Evolutionary conservation across 352 stramenopile genomes (phyloP).

Genomic region (Blastocystis sp.): DNA sequence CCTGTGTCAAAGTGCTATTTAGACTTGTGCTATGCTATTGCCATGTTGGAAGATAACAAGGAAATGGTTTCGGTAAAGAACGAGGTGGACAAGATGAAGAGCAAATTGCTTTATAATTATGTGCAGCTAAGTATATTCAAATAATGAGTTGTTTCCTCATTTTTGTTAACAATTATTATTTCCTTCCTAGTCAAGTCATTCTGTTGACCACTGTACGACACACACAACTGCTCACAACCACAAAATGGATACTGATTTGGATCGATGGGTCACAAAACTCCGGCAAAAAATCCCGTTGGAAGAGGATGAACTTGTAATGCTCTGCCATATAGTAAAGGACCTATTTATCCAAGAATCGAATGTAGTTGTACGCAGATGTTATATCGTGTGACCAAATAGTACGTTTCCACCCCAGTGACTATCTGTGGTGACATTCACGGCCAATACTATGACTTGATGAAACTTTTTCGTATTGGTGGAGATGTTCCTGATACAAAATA

Average conservation of each 20-base stretch:
- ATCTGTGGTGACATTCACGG: constrained; percentile 80
- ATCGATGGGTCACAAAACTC: neutral
- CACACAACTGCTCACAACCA: neutral
- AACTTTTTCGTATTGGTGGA: constrained; percentile 77
- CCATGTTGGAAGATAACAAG: neutral
- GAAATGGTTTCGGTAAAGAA: neutral
- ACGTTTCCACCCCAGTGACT: constrained; percentile 73
- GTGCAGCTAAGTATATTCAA: neutral
- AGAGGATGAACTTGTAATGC: neutral
- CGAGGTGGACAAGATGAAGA: neutral
- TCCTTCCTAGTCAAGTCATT: neutral
- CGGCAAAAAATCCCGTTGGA: neutral
- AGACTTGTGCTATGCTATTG: neutral
- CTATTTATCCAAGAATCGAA: neutral
- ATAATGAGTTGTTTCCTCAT: neutral
- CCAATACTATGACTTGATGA: constrained; percentile 79
- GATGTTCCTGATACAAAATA: constrained; percentile 79
- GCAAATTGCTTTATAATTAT: neutral
- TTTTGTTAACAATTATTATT: neutral
- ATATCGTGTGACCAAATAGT: neutral
- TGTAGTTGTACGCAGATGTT: neutral
- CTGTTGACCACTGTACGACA: neutral
- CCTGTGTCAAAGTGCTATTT: neutral
- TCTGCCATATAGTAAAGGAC: neutral
- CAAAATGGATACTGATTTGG: neutral